Evolutionary conservation across 2,329 filamentous ascomycete species (phyloP).

Genomic region (Fusarium miscanthi): DNA sequence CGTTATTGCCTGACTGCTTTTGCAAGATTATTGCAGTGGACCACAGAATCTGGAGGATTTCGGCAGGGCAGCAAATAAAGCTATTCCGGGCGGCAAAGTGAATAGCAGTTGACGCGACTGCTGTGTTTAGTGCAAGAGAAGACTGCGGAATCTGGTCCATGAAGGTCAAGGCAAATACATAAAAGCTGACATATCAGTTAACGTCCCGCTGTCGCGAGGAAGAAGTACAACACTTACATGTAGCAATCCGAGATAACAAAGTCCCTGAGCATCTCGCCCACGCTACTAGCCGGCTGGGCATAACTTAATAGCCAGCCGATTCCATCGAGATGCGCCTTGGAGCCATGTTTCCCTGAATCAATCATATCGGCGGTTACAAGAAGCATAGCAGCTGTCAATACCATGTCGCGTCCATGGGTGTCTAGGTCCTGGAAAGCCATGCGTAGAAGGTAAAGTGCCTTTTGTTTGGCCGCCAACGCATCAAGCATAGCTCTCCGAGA

Average conservation of each 20-base stretch:
- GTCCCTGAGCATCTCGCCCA: constrained; percentile 4
- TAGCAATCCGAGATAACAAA: constrained; percentile 18
- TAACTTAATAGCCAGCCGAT: background rate
- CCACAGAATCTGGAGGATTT: constrained; percentile 7
- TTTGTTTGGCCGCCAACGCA: constrained; percentile 9
- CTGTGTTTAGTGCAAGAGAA: background rate
- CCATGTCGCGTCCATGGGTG: background rate
- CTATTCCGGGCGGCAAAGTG: constrained; percentile 15
- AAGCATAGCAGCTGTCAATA: constrained; percentile 1
- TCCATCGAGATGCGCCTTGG: constrained; percentile 9
- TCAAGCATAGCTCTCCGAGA: background rate
- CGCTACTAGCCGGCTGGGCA: background rate
- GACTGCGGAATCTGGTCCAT: constrained; percentile 4
- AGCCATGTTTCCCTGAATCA: constrained; percentile 11
- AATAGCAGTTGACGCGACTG: constrained; percentile 4
- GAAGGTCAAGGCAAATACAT: constrained; percentile 10
- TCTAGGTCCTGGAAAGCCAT: background rate
- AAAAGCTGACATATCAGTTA: background rate
- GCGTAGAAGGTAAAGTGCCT: background rate
- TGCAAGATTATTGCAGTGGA: constrained; percentile 1
- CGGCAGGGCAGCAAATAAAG: constrained; percentile 13
- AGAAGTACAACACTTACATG: background rate
- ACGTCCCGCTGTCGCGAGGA: fast-evolving
- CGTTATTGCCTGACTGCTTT: background rate
- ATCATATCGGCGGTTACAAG: constrained; percentile 9